Evolutionary conservation across 208 protist species (phyloP).

Genomic region (Acanthamoeba healyi): DNA sequence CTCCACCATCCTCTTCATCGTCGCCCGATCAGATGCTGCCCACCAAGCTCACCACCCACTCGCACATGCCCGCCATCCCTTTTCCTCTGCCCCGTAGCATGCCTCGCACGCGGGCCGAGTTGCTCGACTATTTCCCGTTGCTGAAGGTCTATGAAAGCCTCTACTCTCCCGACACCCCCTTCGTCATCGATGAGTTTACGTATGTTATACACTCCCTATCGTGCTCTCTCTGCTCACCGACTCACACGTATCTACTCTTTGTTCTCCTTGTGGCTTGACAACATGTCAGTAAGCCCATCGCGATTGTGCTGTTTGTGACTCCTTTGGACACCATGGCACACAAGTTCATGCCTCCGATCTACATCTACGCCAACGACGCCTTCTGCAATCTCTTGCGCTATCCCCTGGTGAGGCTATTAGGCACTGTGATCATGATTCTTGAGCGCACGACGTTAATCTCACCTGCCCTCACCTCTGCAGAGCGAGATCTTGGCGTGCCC

Average conservation of each 20-base stretch:
- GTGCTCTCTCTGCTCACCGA: background rate
- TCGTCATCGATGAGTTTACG: conserved; percentile 49
- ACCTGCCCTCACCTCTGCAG: background rate
- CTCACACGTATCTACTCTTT: background rate
- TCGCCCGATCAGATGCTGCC: background rate
- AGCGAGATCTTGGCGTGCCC: conserved; percentile 30
- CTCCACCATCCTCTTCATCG: background rate
- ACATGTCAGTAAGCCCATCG: background rate
- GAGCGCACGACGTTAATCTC: background rate
- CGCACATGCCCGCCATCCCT: background rate
- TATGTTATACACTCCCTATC: too few relatives aligned
- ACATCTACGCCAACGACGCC: conserved; percentile 24
- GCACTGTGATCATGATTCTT: background rate
- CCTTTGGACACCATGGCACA: background rate
- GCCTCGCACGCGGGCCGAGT: conserved; percentile 41
- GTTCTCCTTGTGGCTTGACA: background rate
- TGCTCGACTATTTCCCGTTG: conserved; percentile 17
- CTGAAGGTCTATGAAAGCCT: background rate
- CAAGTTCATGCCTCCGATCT: background rate
- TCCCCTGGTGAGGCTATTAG: too few relatives aligned
- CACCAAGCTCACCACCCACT: background rate
- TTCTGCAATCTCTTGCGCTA: conserved; percentile 1
- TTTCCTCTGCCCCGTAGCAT: background rate
- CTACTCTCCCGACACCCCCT: background rate
- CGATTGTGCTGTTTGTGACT: conserved; percentile 26